A percentile compares a stretch with the other conserved stretches of the same genome.
These are phyloP conservation scores for Sarocladium strictum DNA, from an alignment of 2,329 filamentous ascomycete genomes.

Conservation along the genomic window DNA sequence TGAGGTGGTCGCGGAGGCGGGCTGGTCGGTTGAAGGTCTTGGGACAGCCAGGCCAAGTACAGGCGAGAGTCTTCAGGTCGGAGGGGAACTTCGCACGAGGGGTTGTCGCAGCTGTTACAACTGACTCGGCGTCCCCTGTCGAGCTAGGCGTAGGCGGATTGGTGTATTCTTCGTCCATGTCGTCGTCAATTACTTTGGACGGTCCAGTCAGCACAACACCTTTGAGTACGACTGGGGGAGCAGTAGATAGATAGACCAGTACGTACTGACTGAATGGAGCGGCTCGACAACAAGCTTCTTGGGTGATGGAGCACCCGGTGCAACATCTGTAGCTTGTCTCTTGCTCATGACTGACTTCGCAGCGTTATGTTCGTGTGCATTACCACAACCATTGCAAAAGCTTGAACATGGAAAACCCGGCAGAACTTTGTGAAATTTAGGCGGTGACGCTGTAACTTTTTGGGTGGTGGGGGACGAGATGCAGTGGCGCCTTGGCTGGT, in stretches of 20 bases:
- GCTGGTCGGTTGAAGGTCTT: constrained; percentile 87
- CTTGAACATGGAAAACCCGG: neutral
- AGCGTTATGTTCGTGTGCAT: neutral
- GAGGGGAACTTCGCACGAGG: constrained; percentile 55
- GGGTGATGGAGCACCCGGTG: neutral
- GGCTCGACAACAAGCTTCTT: constrained; percentile 5
- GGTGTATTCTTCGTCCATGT: constrained; percentile 27
- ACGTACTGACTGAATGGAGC: neutral
- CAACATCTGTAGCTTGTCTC: neutral
- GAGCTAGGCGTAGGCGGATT: constrained; percentile 27
- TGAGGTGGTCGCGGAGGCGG: constrained; percentile 70
- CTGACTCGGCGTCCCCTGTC: constrained; percentile 20
- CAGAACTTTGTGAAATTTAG: constrained; percentile 7
- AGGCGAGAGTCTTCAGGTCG: constrained; percentile 70
- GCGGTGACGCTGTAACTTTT: constrained; percentile 9
- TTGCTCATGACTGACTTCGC: constrained; percentile 1
- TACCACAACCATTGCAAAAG: neutral
- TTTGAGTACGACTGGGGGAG: too few species aligned
- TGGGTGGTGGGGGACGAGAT: constrained; percentile 8
- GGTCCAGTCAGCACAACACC: neutral
- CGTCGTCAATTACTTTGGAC: constrained; percentile 20
- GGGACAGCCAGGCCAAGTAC: constrained; percentile 65
- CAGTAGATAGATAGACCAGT: too few species aligned
- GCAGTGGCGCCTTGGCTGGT: neutral
- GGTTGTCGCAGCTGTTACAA: constrained; percentile 24